Conservation (phyloP, 331 rosid genomes). For the Malus hybrid region DNA sequence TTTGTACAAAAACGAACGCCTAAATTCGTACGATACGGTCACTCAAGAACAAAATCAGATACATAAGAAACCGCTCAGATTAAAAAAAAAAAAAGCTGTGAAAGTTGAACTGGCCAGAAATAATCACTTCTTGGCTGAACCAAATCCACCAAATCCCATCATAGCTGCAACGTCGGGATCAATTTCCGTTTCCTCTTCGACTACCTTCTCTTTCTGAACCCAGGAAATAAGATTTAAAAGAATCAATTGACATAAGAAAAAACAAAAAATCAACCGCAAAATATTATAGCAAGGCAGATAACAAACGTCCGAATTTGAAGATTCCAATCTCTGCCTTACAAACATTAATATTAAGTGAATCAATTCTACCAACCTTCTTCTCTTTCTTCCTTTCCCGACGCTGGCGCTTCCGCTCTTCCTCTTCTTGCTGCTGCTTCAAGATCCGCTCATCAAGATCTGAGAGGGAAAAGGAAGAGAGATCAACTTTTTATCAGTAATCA, state of each 20-base stretch:
- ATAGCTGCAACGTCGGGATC: conserved; percentile 92
- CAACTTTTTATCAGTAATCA: not conserved
- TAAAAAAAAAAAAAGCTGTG: not conserved
- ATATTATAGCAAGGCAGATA: not conserved
- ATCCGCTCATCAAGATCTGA: conserved; percentile 91
- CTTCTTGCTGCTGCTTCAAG: conserved; percentile 91
- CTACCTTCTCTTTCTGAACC: conserved; percentile 71
- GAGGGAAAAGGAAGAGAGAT: conserved; percentile 6
- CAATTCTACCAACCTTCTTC: conserved; percentile 58
- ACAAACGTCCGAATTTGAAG: not conserved
- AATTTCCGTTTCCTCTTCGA: conserved; percentile 66
- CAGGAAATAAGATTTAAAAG: conserved; percentile 5
- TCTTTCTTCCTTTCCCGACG: conserved; percentile 94
- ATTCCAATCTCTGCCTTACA: not conserved
- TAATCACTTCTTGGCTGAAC: conserved; percentile 68
- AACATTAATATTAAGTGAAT: conserved; percentile 5
- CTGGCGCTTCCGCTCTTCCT: conserved; percentile 85
- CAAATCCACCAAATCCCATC: conserved; percentile 98
- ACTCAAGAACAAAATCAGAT: not conserved
- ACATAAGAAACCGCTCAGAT: not conserved
- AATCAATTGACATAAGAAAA: not conserved
- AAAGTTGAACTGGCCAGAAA: conserved; percentile 1
- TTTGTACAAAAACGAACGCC: not conserved
- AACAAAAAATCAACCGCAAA: not conserved
- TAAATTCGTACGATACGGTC: not conserved